Evolutionary conservation across 805 yeast genomes (phyloP).

Genomic region (Candida patagonica): DNA sequence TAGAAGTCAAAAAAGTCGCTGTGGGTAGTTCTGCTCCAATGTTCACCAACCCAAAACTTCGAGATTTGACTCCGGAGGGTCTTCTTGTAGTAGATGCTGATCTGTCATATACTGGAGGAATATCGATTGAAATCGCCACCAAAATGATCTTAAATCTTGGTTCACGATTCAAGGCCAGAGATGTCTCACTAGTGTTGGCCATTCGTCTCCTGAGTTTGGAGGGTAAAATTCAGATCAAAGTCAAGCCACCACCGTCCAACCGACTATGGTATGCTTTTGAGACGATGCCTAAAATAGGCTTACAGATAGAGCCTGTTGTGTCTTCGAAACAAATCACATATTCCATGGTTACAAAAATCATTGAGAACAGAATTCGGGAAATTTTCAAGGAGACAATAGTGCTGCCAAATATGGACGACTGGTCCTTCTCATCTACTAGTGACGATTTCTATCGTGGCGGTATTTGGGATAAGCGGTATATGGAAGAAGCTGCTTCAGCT

Average conservation of each 20-base stretch:
- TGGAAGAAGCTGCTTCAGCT: too few species aligned
- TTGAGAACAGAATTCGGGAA: conserved; percentile 69
- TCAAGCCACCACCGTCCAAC: conserved; percentile 87
- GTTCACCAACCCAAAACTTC: conserved; percentile 60
- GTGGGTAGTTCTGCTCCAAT: conserved; percentile 79
- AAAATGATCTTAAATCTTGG: conserved; percentile 70
- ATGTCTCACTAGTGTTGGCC: conserved; percentile 63
- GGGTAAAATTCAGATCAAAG: conserved; percentile 59
- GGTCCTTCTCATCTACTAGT: conserved; percentile 56
- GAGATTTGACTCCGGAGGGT: conserved; percentile 74
- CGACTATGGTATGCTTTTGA: conserved; percentile 88
- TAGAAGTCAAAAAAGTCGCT: conserved; percentile 59
- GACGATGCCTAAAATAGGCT: conserved; percentile 62
- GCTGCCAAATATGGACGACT: conserved; percentile 81
- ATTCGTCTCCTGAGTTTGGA: conserved; percentile 58
- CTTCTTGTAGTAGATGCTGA: conserved; percentile 51
- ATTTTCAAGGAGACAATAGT: conserved; percentile 75
- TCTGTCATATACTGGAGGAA: conserved; percentile 64
- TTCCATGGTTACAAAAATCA: conserved; percentile 67
- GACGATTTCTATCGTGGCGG: conserved; percentile 84
- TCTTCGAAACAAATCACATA: conserved; percentile 75
- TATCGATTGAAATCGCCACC: conserved; percentile 70
- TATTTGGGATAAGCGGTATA: conserved; percentile 83
- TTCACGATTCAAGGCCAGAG: conserved; percentile 59
- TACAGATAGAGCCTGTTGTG: conserved; percentile 83